phyloP scores from a whole-genome alignment of 2,329 filamentous ascomycete genomes.

The Xylaria sp. region DNA sequence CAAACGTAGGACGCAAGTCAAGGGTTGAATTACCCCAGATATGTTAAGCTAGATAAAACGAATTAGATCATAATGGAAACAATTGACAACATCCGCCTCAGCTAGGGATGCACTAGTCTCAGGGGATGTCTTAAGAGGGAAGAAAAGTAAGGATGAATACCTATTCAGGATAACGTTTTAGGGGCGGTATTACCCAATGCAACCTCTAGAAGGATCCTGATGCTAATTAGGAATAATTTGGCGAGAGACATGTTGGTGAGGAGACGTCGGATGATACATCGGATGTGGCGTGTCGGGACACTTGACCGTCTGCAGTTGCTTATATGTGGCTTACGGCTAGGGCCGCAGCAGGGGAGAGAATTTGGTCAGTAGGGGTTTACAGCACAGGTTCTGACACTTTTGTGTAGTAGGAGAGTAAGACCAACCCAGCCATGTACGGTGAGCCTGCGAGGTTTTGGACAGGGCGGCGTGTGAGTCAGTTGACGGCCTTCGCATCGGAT shows the following conservation, averaged over 20 bases:
- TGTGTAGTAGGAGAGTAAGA: not conserved
- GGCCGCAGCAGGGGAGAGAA: not conserved
- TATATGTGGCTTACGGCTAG: slow-evolving; percentile 1
- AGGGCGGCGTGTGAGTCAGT: not conserved
- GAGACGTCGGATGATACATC: not conserved
- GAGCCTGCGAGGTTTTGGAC: not conserved
- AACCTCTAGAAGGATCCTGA: not conserved
- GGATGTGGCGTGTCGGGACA: not conserved
- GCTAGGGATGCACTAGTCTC: not conserved
- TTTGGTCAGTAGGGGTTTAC: not conserved
- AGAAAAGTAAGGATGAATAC: not conserved
- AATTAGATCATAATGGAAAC: not conserved
- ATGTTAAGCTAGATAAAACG: not conserved
- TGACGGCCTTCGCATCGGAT: not conserved
- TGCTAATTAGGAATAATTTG: not conserved
- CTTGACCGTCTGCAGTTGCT: not conserved
- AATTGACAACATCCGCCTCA: not conserved
- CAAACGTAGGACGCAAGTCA: not conserved
- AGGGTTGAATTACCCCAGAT: not conserved
- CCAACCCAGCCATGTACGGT: not conserved
- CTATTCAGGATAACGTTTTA: not conserved
- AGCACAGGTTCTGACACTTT: not conserved
- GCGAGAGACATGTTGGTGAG: not conserved
- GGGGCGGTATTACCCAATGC: not conserved
- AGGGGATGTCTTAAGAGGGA: not conserved